phyloP scores from a whole-genome alignment of 129 eudicot genomes.

The Apium graveolens region DNA sequence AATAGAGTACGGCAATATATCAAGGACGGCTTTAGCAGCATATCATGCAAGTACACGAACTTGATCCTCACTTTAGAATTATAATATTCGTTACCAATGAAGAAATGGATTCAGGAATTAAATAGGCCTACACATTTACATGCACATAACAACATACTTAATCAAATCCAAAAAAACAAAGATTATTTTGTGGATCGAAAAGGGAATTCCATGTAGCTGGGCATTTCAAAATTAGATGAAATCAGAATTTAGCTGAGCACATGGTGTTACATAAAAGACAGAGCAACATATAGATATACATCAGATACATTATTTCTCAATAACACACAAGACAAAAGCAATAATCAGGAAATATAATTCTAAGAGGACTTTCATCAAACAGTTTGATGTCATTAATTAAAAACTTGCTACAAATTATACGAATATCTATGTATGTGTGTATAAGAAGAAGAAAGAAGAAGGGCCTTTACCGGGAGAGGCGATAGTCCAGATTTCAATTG shows the following conservation, averaged over 20 bases:
- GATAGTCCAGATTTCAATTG: too few species aligned
- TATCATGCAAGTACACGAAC: not conserved
- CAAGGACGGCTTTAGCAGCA: not conserved
- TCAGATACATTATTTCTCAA: too few species aligned
- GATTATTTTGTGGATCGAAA: too few species aligned
- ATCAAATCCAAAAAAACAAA: too few species aligned
- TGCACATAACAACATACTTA: not conserved
- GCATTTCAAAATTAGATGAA: not conserved
- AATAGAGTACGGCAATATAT: not conserved
- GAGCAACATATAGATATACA: not conserved
- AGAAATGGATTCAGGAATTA: not conserved
- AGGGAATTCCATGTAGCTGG: not conserved
- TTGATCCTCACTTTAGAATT: not conserved
- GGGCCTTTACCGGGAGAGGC: too few species aligned
- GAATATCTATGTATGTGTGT: too few species aligned
- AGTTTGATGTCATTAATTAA: not conserved
- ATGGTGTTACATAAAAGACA: not conserved
- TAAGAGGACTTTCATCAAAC: not conserved
- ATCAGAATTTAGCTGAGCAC: not conserved
- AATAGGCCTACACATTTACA: not conserved
- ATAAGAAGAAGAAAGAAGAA: too few species aligned
- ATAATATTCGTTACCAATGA: not conserved
- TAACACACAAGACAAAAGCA: not conserved
- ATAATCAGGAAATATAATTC: not conserved
- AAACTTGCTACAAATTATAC: not conserved